Conservation (phyloP, 2,329 filamentous ascomycete species). For the Ophiostoma pallidulum region DNA sequence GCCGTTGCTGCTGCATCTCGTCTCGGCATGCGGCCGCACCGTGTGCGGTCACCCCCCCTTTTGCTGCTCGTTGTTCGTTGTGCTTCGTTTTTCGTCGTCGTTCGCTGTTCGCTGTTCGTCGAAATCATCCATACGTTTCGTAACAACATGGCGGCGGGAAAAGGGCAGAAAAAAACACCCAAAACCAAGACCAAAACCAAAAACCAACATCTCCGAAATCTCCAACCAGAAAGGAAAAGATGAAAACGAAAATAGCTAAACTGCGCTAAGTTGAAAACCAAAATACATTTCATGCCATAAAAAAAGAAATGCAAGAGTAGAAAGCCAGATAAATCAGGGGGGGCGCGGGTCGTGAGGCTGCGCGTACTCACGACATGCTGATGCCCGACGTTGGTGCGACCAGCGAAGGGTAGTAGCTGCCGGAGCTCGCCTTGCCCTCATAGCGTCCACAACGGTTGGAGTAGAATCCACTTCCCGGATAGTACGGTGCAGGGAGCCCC, state of each 20-base stretch:
- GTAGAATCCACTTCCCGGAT: slow-evolving; percentile 32
- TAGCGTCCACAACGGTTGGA: slow-evolving; percentile 38
- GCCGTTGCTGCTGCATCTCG: too few species aligned
- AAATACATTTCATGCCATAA: neutral
- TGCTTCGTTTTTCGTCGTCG: neutral
- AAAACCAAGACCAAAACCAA: neutral
- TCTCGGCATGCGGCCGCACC: too few species aligned
- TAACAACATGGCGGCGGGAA: neutral
- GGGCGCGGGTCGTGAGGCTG: too few species aligned
- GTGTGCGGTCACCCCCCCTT: too few species aligned
- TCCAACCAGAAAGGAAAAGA: neutral
- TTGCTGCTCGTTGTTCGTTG: neutral
- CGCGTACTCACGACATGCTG: slow-evolving; percentile 29
- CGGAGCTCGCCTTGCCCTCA: slow-evolving; percentile 42
- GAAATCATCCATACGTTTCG: slow-evolving; percentile 4
- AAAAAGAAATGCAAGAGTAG: neutral
- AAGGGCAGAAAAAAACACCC: neutral
- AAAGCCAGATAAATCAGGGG: too few species aligned
- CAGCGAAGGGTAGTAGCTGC: slow-evolving; percentile 44
- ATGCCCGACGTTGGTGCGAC: slow-evolving; percentile 37
- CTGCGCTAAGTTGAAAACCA: neutral
- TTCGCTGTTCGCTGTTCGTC: neutral
- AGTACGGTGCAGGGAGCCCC: slow-evolving; percentile 38
- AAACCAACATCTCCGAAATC: too few species aligned
- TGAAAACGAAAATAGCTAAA: neutral